phyloP scores from a whole-genome alignment of 495 filamentous ascomycete genomes.

The Aspergillus sclerotioniger region DNA sequence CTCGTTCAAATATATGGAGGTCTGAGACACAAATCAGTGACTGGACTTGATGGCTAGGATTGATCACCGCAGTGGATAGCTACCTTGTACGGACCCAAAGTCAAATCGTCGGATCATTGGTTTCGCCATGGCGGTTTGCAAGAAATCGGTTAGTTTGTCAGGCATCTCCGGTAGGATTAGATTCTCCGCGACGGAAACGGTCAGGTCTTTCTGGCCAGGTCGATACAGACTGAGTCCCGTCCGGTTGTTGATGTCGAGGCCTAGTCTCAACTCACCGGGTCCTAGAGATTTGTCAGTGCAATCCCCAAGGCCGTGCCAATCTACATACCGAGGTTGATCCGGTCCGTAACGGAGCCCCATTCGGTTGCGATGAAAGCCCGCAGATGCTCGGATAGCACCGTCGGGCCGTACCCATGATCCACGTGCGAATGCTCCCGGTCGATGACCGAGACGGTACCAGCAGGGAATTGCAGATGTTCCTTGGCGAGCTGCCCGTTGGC shows the following conservation, averaged over 20 bases:
- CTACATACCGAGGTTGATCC: constrained; percentile 62
- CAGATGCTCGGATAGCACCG: constrained; percentile 67
- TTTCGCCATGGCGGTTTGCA: constrained; percentile 42
- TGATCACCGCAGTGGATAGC: neutral
- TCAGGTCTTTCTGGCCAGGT: constrained; percentile 64
- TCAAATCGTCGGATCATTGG: constrained; percentile 44
- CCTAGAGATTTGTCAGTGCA: constrained; percentile 29
- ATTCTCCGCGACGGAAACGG: constrained; percentile 65
- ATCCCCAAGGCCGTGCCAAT: neutral
- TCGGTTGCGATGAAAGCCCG: constrained; percentile 65
- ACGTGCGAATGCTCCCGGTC: constrained; percentile 46
- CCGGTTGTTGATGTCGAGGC: constrained; percentile 55
- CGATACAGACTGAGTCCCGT: constrained; percentile 63
- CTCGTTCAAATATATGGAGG: constrained; percentile 71
- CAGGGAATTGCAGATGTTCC: constrained; percentile 41
- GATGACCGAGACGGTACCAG: constrained; percentile 48
- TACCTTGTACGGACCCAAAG: constrained; percentile 42
- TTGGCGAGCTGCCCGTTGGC: constrained; percentile 27
- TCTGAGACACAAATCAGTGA: constrained; percentile 47
- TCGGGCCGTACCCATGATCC: constrained; percentile 49
- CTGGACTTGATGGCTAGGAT: constrained; percentile 16
- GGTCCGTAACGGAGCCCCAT: constrained; percentile 68
- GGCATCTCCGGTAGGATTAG: constrained; percentile 55
- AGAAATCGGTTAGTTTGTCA: constrained; percentile 51
- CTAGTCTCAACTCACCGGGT: constrained; percentile 69